A percentile compares a stretch with the other conserved stretches of the same genome.
phyloP scores from a whole-genome alignment of 306 rosid species.

The Leucaena leucocephala region DNA sequence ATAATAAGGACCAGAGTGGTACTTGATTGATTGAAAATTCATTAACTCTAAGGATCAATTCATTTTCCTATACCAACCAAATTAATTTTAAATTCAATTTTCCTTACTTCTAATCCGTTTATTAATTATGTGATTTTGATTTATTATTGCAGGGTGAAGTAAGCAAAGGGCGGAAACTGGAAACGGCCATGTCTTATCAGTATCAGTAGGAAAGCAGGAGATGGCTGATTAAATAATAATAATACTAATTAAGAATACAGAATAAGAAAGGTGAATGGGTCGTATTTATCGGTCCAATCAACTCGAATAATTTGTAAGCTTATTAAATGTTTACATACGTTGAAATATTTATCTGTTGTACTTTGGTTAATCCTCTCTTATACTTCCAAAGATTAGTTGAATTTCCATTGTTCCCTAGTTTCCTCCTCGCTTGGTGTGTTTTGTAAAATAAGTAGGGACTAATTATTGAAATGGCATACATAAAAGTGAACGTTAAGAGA shows the following conservation, averaged over 20 bases:
- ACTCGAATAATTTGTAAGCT: not conserved
- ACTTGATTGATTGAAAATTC: no score
- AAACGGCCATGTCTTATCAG: not conserved
- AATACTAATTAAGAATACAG: no score
- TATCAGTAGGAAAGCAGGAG: not conserved
- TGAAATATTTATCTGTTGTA: not conserved
- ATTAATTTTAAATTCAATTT: not conserved
- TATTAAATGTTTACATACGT: not conserved
- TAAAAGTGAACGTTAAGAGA: not conserved
- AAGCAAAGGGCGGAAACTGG: conserved; percentile 12
- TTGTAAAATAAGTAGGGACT: no score
- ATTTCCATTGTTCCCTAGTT: no score
- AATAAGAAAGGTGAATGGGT: conserved; percentile 22
- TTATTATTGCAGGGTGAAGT: conserved; percentile 51
- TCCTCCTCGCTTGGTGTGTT: no score
- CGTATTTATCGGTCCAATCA: not conserved
- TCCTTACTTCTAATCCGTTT: not conserved
- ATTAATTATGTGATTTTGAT: not conserved
- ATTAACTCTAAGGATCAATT: no score
- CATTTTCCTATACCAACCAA: not conserved
- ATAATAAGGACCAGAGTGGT: no score
- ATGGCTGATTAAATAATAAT: not conserved
- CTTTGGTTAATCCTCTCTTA: not conserved
- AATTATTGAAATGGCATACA: no score
- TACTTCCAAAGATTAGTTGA: not conserved